Evolutionary conservation across 345 rosid genomes (phyloP).

Genomic region (Acer campestre): DNA sequence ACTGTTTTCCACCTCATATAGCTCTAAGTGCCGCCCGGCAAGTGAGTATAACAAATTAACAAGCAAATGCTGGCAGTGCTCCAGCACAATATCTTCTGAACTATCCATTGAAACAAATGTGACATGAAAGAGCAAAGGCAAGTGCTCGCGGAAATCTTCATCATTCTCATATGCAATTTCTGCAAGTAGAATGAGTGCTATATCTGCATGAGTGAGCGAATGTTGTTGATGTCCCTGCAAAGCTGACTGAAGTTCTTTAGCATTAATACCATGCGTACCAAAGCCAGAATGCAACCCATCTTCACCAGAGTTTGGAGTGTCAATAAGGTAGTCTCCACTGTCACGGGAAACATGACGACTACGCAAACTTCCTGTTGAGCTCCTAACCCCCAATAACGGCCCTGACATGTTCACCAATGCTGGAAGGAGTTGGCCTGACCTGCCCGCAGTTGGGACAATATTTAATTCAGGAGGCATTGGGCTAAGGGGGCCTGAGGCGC

Average conservation of each 20-base stretch:
- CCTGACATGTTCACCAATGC: slow-evolving; percentile 93
- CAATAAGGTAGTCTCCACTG: slow-evolving; percentile 94
- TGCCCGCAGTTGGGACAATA: slow-evolving; percentile 76
- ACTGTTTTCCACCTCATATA: slow-evolving; percentile 91
- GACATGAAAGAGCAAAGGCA: slow-evolving; percentile 96
- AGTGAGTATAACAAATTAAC: slow-evolving; percentile 94
- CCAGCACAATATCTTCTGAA: slow-evolving; percentile 97
- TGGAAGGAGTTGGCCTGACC: slow-evolving; percentile 94
- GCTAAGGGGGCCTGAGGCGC: slow-evolving; percentile 89
- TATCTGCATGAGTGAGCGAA: slow-evolving; percentile 97
- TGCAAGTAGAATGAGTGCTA: slow-evolving; percentile 93
- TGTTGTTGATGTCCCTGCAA: slow-evolving; percentile 99
- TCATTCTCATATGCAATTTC: slow-evolving; percentile 98
- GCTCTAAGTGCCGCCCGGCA: slow-evolving; percentile 98
- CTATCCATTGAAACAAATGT: slow-evolving; percentile 99
- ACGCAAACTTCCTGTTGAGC: slow-evolving; percentile 92
- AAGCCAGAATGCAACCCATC: slow-evolving; percentile 78
- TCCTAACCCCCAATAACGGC: slow-evolving; percentile 90
- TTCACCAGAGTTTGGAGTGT: slow-evolving; percentile 94
- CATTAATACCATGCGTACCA: slow-evolving; percentile 76
- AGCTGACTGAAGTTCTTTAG: slow-evolving; percentile 97
- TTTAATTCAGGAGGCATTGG: slow-evolving; percentile 93
- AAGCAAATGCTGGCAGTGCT: slow-evolving; percentile 98
- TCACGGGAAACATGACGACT: slow-evolving; percentile 97
- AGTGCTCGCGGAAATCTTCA: slow-evolving; percentile 97